Evolutionary conservation across 768 basidiomycete species (phyloP).

Genomic region (Cantharellus anzutake): DNA sequence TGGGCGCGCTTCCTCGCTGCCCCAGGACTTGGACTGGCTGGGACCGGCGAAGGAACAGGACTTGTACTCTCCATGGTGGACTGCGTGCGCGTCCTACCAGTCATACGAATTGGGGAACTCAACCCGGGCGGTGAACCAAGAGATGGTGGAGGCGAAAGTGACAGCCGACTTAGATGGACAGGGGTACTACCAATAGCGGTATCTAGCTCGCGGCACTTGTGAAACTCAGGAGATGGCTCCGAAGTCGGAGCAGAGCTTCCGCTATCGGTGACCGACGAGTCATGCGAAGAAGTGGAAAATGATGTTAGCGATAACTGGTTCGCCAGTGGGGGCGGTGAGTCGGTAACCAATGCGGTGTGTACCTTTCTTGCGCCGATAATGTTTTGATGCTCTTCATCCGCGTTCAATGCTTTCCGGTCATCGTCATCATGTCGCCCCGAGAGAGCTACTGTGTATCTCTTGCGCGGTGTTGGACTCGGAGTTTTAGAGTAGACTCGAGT

Average conservation of each 20-base stretch:
- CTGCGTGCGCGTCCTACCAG: not conserved
- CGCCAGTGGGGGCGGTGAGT: not conserved
- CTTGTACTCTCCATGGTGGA: too few relatives aligned
- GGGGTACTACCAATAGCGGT: conserved; percentile 15
- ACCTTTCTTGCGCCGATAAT: not conserved
- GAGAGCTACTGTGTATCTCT: conserved; percentile 72
- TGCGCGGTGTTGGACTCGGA: conserved; percentile 48
- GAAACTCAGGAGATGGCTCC: not conserved
- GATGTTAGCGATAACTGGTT: not conserved
- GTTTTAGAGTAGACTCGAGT: conserved; percentile 27
- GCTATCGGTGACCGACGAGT: not conserved
- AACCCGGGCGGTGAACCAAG: not conserved
- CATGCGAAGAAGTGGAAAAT: not conserved
- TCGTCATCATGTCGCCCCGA: conserved; percentile 30
- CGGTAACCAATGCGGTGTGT: not conserved
- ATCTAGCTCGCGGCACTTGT: conserved; percentile 14
- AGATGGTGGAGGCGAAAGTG: not conserved
- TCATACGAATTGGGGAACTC: not conserved
- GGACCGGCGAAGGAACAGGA: not conserved
- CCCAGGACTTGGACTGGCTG: not conserved
- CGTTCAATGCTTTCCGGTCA: not conserved
- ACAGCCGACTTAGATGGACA: not conserved
- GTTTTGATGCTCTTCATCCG: not conserved
- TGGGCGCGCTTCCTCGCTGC: not conserved
- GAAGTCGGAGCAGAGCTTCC: not conserved